Base-by-base conservation (phyloP, 208 protist species). In the Leishmania guyanensis region DNA sequence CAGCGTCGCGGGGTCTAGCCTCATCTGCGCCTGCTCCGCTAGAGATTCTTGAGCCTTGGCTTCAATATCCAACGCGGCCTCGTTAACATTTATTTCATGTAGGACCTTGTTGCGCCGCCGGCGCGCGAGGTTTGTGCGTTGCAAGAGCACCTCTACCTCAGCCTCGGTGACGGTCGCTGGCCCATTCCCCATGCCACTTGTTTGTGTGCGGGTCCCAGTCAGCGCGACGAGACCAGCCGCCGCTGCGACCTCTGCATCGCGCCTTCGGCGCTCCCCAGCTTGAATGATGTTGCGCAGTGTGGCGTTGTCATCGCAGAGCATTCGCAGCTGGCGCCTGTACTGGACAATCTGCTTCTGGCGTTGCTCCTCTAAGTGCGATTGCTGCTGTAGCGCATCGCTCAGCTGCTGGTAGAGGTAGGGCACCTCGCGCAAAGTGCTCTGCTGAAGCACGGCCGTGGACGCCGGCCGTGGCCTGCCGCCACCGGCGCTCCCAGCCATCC, bases 281-380 rank as follows among this genome's bases (percentile, higher is more conserved):
- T 73, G 64, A 69, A 90, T 88, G 72, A 96, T 94, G 74, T 91
- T 88, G 39, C 90, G 87, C 80, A 94, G 83, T 16, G 85, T 86
- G 5, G 87, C 92, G 46, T 94, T 96, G 43, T 91, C 88, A 75
- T 94, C 85, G 69, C 92, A 91, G 74, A 88, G 75, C 43, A 75
- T 71, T 17, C 90, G 90, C 22, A 96, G 87, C 17, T 58, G 76
- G 46, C 86, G 87, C 36, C 92, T 88, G 82, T 89, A 92, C 74
- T 78, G 75, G n/a, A 84, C 50, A 26, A 83, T 29, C 54, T 78
- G 79, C 33, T 81, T 82, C 79, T 91, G 86, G 53, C 89, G 88
- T 48, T 89, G 77, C 39, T 76, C 76, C 64, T 92, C 85, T 39
- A 92, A 43, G 33, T 65, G 82, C 16, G 83, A 78, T 54, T 89